Evolutionary conservation across 805 yeast species (phyloP).

Genomic region (Candida silvatica): DNA sequence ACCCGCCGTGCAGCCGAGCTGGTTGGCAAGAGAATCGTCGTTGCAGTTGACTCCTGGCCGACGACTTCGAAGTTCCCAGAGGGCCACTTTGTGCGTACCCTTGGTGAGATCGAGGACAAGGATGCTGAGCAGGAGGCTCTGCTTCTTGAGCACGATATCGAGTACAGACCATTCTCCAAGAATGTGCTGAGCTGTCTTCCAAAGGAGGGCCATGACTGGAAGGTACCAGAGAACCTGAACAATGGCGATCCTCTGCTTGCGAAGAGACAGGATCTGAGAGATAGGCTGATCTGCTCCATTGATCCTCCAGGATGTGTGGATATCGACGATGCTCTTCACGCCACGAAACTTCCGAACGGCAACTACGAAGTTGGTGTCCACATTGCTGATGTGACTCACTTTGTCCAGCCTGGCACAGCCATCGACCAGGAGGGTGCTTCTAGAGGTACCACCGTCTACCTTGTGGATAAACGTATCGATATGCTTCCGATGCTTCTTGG

Average conservation of each 20-base stretch:
- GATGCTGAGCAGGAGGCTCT: constrained; percentile 96
- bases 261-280: constrained; percentile 79
- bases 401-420: constrained; percentile 88
- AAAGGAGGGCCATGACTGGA: constrained; percentile 88
- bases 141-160: constrained; percentile 90
- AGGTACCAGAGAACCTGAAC: constrained; percentile 59
- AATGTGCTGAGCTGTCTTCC: constrained; percentile 91
- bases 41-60: constrained; percentile 93
- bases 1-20: constrained; percentile 82
- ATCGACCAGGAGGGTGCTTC: constrained; percentile 94
- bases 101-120: constrained; percentile 86
- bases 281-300: constrained; percentile 84
- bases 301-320: constrained; percentile 99
- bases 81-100: constrained; percentile 86
- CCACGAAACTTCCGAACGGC: constrained; percentile 76
- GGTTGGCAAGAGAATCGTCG: constrained; percentile 83
- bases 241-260: constrained; percentile 45
- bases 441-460: constrained; percentile 93
- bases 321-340: constrained; percentile 97
- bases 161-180: constrained; percentile 90
- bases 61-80: constrained; percentile 74
- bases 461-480: constrained; percentile 97
- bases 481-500: constrained; percentile 95
- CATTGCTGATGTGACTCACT: constrained; percentile 97
- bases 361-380: constrained; percentile 97